Percentiles rank a stretch among this genome's conserved stretches.
Evolutionary conservation across 345 rosid species (phyloP).

Genomic region (Pugionium cornutum): DNA sequence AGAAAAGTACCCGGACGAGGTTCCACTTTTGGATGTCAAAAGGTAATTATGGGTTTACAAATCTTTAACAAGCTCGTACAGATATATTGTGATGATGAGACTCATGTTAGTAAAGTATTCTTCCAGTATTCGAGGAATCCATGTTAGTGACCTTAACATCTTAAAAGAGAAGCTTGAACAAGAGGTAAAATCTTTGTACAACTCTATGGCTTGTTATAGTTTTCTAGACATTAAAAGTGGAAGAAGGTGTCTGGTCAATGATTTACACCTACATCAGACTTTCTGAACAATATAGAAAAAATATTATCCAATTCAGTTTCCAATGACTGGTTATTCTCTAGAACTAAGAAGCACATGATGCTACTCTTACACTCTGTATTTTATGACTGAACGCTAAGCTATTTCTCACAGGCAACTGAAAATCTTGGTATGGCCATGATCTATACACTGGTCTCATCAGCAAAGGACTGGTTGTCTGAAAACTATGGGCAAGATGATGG

Average conservation of each 20-base stretch:
- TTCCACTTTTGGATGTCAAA: conserved; percentile 74
- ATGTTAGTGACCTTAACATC: conserved; percentile 60
- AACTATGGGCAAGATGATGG: conserved; percentile 60
- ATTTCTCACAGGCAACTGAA: conserved; percentile 68
- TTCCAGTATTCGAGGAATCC: conserved; percentile 83
- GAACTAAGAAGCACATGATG: conserved; percentile 11
- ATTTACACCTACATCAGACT: not conserved
- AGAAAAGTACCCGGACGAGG: conserved; percentile 85
- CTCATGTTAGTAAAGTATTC: conserved; percentile 12
- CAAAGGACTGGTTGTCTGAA: conserved; percentile 93
- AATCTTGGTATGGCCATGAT: conserved; percentile 99
- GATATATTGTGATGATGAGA: conserved; percentile 7
- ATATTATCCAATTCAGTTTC: not conserved
- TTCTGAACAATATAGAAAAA: not conserved
- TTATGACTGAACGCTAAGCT: too few species aligned
- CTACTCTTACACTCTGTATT: too few species aligned
- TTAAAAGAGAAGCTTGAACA: conserved; percentile 85
- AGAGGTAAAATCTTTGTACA: conserved; percentile 57
- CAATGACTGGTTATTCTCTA: not conserved
- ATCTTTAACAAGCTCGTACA: not conserved
- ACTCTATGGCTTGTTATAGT: not conserved
- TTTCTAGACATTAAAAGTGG: not conserved
- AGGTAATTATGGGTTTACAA: conserved; percentile 52
- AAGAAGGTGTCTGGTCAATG: conserved; percentile 1
- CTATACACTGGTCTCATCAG: conserved; percentile 83